Evolutionary conservation across 208 protist genomes (phyloP), one percentile per base, ranked within the genome.

Genomic region (Acanthamoeba castellanii): DNA sequence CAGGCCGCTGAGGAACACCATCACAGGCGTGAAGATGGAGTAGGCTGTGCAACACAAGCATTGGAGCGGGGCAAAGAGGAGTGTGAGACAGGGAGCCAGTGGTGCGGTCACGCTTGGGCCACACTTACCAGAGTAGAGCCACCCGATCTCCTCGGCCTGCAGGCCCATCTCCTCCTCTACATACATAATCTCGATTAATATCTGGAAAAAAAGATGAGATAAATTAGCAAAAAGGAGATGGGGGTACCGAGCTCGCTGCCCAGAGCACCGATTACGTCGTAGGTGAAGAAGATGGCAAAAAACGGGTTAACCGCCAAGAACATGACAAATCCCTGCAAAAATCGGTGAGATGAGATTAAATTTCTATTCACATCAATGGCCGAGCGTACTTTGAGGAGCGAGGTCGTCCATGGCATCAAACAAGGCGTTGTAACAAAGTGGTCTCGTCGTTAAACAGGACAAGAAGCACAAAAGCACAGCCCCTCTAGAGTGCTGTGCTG

Each of bases 211-310:
- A 76, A 76, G 55, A 66, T 50, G 0, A n/a, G 30, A 37, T 37
- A n/a, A 45, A 50, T 52, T 22, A 11, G 42, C 37, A 6, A 70
- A 72, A 1, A 72, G 0, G 52, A 88, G 1, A 32, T 64, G 34
- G 25, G 25, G 64, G 57, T 74, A 72, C 85, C 85, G 8, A 92
- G 57, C n/a, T 66, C 59, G 27, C 59, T 92, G 85, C 85, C 85
- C 27, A 92, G 57, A n/a, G 85, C 85, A 6, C 85, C 85, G 20
- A 92, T 52, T 0, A 92, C 61, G 85, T 92, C 85, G 37, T 92
- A 92, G 20, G 85, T 92, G n/a, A 92, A 92, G 85, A 92, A 92
- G 30, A 92, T 72, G 5, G 85, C 85, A 70, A 92, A 92, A 32
- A 92, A 92, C 22, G 85, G 85, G 25, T 92, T 92, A 61, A 92